phyloP scores from a whole-genome alignment of 768 basidiomycete genomes.

The Tylopilus felleus region DNA sequence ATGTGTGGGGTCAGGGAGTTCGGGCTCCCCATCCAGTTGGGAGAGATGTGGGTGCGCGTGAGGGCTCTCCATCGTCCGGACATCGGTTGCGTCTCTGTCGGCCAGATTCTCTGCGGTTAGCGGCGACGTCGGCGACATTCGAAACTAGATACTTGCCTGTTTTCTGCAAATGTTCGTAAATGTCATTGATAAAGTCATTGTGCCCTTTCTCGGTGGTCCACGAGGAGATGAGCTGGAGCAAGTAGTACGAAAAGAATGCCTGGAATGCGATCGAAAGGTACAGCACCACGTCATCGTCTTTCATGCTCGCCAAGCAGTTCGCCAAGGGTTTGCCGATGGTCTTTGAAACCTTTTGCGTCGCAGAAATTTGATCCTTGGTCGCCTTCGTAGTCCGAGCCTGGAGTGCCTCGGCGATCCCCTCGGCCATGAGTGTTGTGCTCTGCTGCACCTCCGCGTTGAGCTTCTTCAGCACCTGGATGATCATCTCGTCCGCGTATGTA shows the following conservation, averaged over 20 bases:
- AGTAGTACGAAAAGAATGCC: background rate
- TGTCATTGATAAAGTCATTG: conserved; percentile 1
- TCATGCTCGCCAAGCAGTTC: background rate
- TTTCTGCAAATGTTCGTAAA: conserved; percentile 7
- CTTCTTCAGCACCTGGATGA: conserved; percentile 6
- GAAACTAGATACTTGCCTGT: background rate
- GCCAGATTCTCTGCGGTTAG: background rate
- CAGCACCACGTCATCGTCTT: background rate
- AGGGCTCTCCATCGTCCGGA: conserved; percentile 14
- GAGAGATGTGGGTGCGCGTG: conserved; percentile 5
- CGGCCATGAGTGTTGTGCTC: conserved; percentile 8
- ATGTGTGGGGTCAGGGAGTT: background rate
- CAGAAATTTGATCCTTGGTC: background rate
- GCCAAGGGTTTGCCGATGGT: conserved; percentile 2
- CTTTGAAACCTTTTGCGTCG: background rate
- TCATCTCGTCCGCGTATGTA: conserved; percentile 2
- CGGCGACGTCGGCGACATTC: no score
- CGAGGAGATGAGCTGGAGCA: conserved; percentile 6
- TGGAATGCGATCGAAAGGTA: conserved; percentile 15
- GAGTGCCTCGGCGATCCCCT: background rate
- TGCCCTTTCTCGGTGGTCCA: conserved; percentile 8
- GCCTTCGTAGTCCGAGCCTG: background rate
- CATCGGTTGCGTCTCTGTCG: conserved; percentile 7
- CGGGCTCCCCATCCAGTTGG: background rate
- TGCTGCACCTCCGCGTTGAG: conserved; percentile 16